Percentiles rank a stretch among this genome's conserved stretches.
Conservation (phyloP, 345 rosid species). For the Raphanus sativus region DNA sequence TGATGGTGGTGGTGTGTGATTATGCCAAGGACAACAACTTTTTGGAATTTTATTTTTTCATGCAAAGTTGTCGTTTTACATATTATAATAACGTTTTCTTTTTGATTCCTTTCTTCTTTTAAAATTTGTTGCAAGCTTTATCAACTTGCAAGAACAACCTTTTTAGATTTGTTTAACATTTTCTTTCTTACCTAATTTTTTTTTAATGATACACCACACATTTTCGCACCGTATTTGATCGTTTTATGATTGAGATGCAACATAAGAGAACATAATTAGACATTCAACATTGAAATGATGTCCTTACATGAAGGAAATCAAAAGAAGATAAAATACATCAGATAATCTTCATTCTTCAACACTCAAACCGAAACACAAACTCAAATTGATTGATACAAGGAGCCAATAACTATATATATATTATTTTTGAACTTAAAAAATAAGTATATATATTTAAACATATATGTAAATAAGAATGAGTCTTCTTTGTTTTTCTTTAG, state of each 20-base stretch:
- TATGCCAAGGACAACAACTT: conserved; percentile 26
- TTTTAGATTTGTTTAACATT: conserved; percentile 6
- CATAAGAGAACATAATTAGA: background rate
- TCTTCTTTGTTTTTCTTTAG: background rate
- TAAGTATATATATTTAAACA: background rate
- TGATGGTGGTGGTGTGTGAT: conserved; percentile 32
- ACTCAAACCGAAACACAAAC: background rate
- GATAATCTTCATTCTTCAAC: background rate
- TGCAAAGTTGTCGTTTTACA: conserved; percentile 24
- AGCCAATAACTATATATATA: background rate
- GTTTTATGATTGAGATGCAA: conserved; percentile 2
- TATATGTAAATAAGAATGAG: background rate
- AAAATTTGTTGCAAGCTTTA: conserved; percentile 14
- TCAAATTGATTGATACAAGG: background rate
- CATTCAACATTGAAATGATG: background rate
- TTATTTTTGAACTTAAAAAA: too few species aligned
- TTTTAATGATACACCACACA: conserved; percentile 1
- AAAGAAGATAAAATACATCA: background rate
- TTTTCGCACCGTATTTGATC: conserved; percentile 8
- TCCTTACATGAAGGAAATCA: background rate
- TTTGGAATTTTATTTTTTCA: conserved; percentile 10
- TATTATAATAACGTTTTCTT: conserved; percentile 14
- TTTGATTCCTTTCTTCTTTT: conserved; percentile 1
- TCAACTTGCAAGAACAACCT: conserved; percentile 26
- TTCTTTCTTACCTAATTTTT: conserved; percentile 19